These are phyloP conservation scores for Mycena floridula DNA, from an alignment of 768 basidiomycete genomes.

Conservation along the genomic window DNA sequence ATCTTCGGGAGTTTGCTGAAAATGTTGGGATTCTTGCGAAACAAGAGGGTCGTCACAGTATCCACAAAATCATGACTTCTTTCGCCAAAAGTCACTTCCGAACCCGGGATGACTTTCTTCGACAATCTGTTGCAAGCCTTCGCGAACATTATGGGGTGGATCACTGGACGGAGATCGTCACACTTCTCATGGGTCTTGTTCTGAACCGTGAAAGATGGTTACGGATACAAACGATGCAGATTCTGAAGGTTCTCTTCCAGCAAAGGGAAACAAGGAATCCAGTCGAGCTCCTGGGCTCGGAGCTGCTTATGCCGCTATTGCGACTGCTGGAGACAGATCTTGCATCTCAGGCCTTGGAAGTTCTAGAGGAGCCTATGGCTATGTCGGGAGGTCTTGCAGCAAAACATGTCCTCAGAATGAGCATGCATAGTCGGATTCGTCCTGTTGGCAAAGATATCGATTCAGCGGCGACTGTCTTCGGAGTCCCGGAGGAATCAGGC, in stretches of 20 bases:
- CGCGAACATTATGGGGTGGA: constrained; percentile 78
- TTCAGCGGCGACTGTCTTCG: constrained; percentile 67
- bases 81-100: constrained; percentile 85
- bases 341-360: constrained; percentile 80
- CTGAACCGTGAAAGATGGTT: constrained; percentile 82
- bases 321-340: constrained; percentile 85
- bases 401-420: constrained; percentile 88
- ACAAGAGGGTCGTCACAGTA: constrained; percentile 66
- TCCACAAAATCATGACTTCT: constrained; percentile 83
- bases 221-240: constrained; percentile 76
- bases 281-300: constrained; percentile 71
- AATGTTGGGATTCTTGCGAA: constrained; percentile 71
- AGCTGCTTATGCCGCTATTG: constrained; percentile 86
- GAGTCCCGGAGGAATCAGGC: constrained; percentile 74
- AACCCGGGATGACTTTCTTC: constrained; percentile 88
- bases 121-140: constrained; percentile 80
- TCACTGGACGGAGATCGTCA: constrained; percentile 76
- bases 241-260: constrained; percentile 84
- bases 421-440: constrained; percentile 58
- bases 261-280: constrained; percentile 74
- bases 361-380: constrained; percentile 86
- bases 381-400: constrained; percentile 74
- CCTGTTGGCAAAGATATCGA: constrained; percentile 38
- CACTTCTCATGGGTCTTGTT: constrained; percentile 79
- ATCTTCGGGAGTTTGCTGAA: constrained; percentile 64